These are phyloP conservation scores for Podaxis carcinomalis DNA, from an alignment of 768 basidiomycete genomes.

Conservation along the genomic window DNA sequence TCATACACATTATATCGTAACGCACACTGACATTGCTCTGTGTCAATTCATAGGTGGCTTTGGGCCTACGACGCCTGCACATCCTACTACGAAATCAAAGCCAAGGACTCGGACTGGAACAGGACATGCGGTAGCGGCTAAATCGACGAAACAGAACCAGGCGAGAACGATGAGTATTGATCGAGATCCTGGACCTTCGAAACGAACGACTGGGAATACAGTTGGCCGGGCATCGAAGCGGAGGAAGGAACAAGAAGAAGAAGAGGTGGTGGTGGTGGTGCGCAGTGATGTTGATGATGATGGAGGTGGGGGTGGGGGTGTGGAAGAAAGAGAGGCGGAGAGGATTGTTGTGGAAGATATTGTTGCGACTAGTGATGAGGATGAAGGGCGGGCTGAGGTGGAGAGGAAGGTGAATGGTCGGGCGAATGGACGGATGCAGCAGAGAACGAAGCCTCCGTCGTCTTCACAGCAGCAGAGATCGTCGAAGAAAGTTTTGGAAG, in stretches of 20 bases:
- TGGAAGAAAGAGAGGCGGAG: conserved; percentile 15
- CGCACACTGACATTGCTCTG: background rate
- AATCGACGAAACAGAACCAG: conserved; percentile 7
- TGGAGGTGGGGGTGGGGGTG: conserved; percentile 14
- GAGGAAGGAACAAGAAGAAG: conserved; percentile 11
- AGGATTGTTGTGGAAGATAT: conserved; percentile 12
- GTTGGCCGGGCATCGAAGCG: conserved; percentile 1
- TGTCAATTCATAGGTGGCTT: conserved; percentile 16
- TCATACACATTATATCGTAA: background rate
- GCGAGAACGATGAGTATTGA: conserved; percentile 2
- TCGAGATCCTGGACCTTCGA: conserved; percentile 1
- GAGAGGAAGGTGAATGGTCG: conserved; percentile 12
- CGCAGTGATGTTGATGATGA: conserved; percentile 12
- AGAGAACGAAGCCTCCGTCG: conserved; percentile 11
- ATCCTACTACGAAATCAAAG: conserved; percentile 6
- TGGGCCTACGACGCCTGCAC: conserved; percentile 18
- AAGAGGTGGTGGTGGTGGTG: conserved; percentile 10
- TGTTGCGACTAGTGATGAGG: conserved; percentile 10
- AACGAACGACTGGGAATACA: conserved; percentile 5
- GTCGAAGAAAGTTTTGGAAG: conserved; percentile 8
- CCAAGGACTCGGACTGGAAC: background rate
- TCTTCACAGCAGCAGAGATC: conserved; percentile 6
- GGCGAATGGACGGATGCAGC: conserved; percentile 18
- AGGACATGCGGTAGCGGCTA: background rate
- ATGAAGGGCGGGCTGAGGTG: conserved; percentile 9